These are phyloP conservation scores for Rhynchospora tenuis DNA, from an alignment of 176 grass and related monocot species.

Conservation along the genomic window DNA sequence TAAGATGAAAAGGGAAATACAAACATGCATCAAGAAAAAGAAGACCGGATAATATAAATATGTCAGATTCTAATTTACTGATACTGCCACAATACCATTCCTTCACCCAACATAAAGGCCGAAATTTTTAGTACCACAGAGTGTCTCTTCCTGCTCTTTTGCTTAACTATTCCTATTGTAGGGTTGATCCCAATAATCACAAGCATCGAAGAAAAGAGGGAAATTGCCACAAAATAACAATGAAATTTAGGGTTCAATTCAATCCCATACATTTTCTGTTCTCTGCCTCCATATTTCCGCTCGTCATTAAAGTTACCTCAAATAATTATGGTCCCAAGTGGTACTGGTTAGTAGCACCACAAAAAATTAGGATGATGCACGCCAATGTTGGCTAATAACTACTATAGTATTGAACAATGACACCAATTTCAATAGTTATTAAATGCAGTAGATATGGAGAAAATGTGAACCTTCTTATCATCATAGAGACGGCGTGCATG, in stretches of 20 bases:
- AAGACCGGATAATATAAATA: neutral
- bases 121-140: neutral
- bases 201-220: neutral
- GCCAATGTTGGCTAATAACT: neutral
- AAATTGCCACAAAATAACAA: neutral
- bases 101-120: neutral
- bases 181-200: neutral
- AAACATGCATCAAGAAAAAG: neutral
- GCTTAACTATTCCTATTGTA: neutral
- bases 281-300: neutral
- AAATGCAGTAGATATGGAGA: neutral
- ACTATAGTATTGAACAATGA: neutral
- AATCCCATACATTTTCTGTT: neutral
- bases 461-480: slow-evolving; percentile 46
- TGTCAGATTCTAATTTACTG: neutral
- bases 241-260: neutral
- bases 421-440: neutral
- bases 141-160: neutral
- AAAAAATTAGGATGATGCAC: neutral
- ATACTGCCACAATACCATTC: neutral
- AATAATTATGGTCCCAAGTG: neutral
- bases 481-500: slow-evolving; percentile 75
- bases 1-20: neutral
- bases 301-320: neutral
- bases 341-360: neutral